Conservation (phyloP, 2,329 filamentous ascomycete genomes). For the Macroventuria anomochaeta region DNA sequence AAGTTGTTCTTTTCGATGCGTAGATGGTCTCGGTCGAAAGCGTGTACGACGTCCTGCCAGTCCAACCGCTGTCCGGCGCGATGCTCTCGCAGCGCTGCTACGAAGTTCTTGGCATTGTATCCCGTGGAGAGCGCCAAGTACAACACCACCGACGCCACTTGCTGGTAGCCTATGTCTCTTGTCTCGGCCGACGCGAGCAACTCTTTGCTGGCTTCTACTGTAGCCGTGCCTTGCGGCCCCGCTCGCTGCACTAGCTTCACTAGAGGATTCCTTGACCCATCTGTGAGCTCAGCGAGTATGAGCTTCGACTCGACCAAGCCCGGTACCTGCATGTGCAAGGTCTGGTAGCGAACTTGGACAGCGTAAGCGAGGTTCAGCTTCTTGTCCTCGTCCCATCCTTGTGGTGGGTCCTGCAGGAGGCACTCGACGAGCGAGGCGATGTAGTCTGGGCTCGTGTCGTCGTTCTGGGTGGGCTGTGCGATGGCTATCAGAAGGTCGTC, state of each 20-base stretch:
- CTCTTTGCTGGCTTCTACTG: slow-evolving; percentile 72
- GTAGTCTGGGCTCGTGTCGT: slow-evolving; percentile 71
- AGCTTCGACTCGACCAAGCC: slow-evolving; percentile 73
- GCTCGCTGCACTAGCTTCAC: slow-evolving; percentile 72
- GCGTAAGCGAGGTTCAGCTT: slow-evolving; percentile 72
- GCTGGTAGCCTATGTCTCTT: slow-evolving; percentile 76
- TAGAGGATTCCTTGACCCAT: slow-evolving; percentile 65
- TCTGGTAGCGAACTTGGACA: slow-evolving; percentile 67
- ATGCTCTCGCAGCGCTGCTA: slow-evolving; percentile 64
- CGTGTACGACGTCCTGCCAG: slow-evolving; percentile 74
- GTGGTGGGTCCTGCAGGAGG: slow-evolving; percentile 84
- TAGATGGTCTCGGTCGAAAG: slow-evolving; percentile 81
- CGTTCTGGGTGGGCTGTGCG: slow-evolving; percentile 66
- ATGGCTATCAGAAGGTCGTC: slow-evolving; percentile 78
- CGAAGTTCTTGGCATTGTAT: slow-evolving; percentile 72
- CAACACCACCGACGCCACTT: slow-evolving; percentile 81
- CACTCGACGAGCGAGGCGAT: slow-evolving; percentile 83
- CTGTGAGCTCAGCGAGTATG: slow-evolving; percentile 71
- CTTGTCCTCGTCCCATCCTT: slow-evolving; percentile 79
- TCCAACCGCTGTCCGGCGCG: slow-evolving; percentile 63
- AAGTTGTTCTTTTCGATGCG: slow-evolving; percentile 82
- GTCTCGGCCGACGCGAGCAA: slow-evolving; percentile 62
- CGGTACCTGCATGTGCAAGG: slow-evolving; percentile 69
- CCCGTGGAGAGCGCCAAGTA: slow-evolving; percentile 68
- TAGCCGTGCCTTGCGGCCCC: slow-evolving; percentile 77